phyloP scores from a whole-genome alignment of 1,284 basidiomycete species.

The Hemileccinum hortonii region DNA sequence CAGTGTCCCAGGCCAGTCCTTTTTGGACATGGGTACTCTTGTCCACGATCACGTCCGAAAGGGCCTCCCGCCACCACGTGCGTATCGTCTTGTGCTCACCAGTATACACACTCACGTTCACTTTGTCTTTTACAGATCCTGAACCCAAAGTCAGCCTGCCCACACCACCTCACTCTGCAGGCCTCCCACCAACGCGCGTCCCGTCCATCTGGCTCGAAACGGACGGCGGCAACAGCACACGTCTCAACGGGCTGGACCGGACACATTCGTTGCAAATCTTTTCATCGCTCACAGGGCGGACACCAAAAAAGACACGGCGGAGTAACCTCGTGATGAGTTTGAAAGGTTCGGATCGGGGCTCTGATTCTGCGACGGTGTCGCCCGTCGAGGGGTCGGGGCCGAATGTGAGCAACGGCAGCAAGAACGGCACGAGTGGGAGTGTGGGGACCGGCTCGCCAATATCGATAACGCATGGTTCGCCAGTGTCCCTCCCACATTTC shows the following conservation, averaged over 20 bases:
- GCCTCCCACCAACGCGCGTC: conserved; percentile 15
- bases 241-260: conserved; percentile 18
- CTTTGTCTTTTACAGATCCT: conserved; percentile 10
- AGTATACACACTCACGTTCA: background rate
- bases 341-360: conserved; percentile 9
- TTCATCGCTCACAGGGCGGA: conserved; percentile 11
- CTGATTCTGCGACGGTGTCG: background rate
- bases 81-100: background rate
- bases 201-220: conserved; percentile 30
- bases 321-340: conserved; percentile 32
- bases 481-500: conserved; percentile 13
- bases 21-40: conserved; percentile 29
- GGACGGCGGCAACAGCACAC: conserved; percentile 7
- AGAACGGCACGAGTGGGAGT: no score
- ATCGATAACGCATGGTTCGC: conserved; percentile 10
- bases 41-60: conserved; percentile 11
- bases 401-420: no score
- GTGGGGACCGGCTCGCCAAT: conserved; percentile 7
- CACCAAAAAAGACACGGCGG: conserved; percentile 12
- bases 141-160: conserved; percentile 22
- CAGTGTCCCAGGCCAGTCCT: conserved; percentile 17
- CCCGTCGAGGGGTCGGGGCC: background rate
- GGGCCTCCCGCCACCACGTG: conserved; percentile 20
- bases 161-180: conserved; percentile 26
- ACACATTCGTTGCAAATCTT: conserved; percentile 19